phyloP scores from a whole-genome alignment of 2,329 filamentous ascomycete species.

The Verticillium nubilum region DNA sequence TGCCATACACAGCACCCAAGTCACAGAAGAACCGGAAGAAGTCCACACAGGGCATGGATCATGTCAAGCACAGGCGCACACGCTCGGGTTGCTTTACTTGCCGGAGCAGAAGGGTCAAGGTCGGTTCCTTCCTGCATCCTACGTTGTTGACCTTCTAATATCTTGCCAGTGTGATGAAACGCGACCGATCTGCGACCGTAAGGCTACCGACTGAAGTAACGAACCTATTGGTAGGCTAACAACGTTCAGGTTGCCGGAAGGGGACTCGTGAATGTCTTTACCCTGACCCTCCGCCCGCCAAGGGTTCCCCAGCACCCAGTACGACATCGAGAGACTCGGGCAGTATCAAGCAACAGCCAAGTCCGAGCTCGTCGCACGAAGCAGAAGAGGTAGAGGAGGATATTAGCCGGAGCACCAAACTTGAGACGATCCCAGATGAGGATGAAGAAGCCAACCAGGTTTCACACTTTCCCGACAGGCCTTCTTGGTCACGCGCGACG shows the following conservation, averaged over 20 bases:
- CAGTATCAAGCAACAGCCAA: constrained; percentile 33
- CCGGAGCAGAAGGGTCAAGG: constrained; percentile 79
- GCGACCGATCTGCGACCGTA: constrained; percentile 79
- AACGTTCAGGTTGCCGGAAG: constrained; percentile 71
- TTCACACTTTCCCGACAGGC: background rate
- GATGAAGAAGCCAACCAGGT: constrained; percentile 37
- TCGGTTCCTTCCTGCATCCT: constrained; percentile 23
- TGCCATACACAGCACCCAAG: constrained; percentile 42
- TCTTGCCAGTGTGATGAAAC: constrained; percentile 77
- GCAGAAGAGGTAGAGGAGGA: constrained; percentile 43
- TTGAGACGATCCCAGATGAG: constrained; percentile 51
- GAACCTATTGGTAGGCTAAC: constrained; percentile 17
- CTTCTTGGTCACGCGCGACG: background rate
- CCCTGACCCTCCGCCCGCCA: constrained; percentile 59
- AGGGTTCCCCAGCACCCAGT: constrained; percentile 25
- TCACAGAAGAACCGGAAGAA: constrained; percentile 45
- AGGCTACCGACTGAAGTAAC: constrained; percentile 18
- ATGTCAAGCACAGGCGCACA: constrained; percentile 88
- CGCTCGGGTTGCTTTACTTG: constrained; percentile 93
- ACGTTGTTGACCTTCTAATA: constrained; percentile 8
- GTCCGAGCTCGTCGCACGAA: constrained; percentile 50
- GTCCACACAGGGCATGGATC: constrained; percentile 50
- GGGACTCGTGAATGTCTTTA: constrained; percentile 88
- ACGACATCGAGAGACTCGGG: constrained; percentile 32
- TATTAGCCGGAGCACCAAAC: constrained; percentile 23